These are phyloP conservation scores for Gloeopeniophorella convolvens DNA, from an alignment of 768 basidiomycete species.

Conservation along the genomic window DNA sequence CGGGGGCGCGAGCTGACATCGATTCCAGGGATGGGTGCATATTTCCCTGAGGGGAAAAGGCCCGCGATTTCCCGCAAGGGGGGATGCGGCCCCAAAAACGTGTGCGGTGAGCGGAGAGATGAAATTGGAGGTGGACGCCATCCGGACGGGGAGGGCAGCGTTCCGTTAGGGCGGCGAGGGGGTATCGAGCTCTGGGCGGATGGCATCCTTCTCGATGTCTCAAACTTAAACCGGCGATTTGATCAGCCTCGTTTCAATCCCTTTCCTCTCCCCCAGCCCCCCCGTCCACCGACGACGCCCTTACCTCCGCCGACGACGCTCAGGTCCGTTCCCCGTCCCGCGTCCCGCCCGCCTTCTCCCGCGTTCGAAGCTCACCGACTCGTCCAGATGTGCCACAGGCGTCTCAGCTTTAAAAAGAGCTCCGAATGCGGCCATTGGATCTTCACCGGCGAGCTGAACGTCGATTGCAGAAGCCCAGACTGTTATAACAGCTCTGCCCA, in stretches of 20 bases:
- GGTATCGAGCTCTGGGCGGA: no score
- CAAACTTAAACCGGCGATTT: slow-evolving; percentile 12
- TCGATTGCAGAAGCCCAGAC: slow-evolving; percentile 44
- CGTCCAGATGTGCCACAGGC: slow-evolving; percentile 56
- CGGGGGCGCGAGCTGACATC: no score
- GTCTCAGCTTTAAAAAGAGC: slow-evolving; percentile 45
- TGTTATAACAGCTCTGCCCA: slow-evolving; percentile 49
- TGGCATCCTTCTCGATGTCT: slow-evolving; percentile 12
- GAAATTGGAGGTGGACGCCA: no score
- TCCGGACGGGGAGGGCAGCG: slow-evolving; percentile 1
- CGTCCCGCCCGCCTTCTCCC: no score
- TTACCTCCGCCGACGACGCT: slow-evolving; percentile 19
- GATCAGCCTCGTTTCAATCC: slow-evolving; percentile 6
- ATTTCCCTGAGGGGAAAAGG: no score
- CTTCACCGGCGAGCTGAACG: slow-evolving; percentile 35
- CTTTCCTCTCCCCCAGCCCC: neutral
- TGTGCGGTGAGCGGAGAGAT: no score
- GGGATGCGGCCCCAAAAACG: no score
- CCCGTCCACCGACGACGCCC: slow-evolving; percentile 13
- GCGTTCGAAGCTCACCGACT: slow-evolving; percentile 5
- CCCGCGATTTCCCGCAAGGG: no score
- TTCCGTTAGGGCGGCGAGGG: neutral
- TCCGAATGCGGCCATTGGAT: slow-evolving; percentile 50
- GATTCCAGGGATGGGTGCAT: no score
- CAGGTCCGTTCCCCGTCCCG: slow-evolving; percentile 4